These are phyloP conservation scores for Pterothamnion heteromorphum DNA, from an alignment of 31 red algal species.

Conservation along the genomic window DNA sequence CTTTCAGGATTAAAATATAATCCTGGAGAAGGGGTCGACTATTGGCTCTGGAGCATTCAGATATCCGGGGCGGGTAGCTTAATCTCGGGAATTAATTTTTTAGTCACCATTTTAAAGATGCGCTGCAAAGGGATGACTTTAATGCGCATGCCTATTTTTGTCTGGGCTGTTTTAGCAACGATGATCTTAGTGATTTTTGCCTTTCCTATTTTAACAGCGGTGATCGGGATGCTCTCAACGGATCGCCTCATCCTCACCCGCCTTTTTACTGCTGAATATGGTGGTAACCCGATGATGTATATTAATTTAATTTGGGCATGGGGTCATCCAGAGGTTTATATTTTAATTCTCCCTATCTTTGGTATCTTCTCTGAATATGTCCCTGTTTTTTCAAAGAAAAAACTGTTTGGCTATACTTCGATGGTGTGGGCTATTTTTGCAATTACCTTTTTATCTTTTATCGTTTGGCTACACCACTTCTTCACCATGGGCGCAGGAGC, in stretches of 20 bases:
- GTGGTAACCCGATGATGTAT: slow-evolving; percentile 13
- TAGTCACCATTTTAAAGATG: neutral
- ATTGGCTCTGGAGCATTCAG: neutral
- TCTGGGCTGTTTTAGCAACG: neutral
- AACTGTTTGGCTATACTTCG: slow-evolving; percentile 1
- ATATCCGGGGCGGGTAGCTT: neutral
- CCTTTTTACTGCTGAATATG: neutral
- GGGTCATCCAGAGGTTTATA: neutral
- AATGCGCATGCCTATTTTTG: neutral
- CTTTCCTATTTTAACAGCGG: neutral
- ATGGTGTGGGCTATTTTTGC: neutral
- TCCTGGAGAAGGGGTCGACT: neutral
- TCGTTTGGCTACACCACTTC: slow-evolving; percentile 46
- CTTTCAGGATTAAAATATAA: neutral
- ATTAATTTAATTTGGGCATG: neutral
- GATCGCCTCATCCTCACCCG: neutral
- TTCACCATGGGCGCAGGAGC: neutral
- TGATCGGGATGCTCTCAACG: neutral
- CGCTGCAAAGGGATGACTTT: neutral
- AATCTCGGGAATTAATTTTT: neutral
- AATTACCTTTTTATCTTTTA: slow-evolving; percentile 17
- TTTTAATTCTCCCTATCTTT: neutral
- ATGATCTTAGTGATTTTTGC: neutral
- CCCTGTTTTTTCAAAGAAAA: neutral
- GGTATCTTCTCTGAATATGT: slow-evolving; percentile 36